phyloP scores from a whole-genome alignment of 1,284 basidiomycete genomes.

The Moesziomyces globuligerus region DNA sequence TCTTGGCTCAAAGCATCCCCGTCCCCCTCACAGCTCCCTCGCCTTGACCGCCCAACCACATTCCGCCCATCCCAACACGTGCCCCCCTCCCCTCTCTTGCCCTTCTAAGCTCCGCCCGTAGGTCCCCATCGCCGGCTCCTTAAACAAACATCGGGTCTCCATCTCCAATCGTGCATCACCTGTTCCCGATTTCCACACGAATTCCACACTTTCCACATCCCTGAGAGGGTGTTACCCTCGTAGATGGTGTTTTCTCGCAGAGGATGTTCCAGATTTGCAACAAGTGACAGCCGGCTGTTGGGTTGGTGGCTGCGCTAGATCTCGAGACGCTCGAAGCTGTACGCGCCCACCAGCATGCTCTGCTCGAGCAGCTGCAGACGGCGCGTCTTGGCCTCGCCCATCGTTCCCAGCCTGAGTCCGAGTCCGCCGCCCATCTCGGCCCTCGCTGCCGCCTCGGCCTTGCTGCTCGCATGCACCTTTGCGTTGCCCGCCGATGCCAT shows the following conservation, averaged over 20 bases:
- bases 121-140: no score
- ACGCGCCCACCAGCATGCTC: constrained; percentile 53
- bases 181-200: no score
- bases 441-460: constrained; percentile 25
- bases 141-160: no score
- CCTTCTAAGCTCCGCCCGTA: no score
- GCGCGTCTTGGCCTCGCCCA: constrained; percentile 30
- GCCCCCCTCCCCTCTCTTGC: not conserved
- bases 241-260: no score
- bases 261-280: no score
- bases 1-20: constrained; percentile 11
- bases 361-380: constrained; percentile 41
- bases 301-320: no score
- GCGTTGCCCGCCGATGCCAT: constrained; percentile 38
- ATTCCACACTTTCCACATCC: no score
- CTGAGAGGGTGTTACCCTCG: no score
- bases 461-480: constrained; percentile 26
- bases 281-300: no score
- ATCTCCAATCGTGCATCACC: no score
- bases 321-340: constrained; percentile 46
- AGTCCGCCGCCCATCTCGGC: constrained; percentile 53
- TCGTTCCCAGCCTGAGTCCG: constrained; percentile 40
- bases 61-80: not conserved
- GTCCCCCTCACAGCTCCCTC: not conserved
- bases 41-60: not conserved